These are phyloP conservation scores for Cardamine occulta DNA, from an alignment of 345 rosid genomes.

Conservation along the genomic window DNA sequence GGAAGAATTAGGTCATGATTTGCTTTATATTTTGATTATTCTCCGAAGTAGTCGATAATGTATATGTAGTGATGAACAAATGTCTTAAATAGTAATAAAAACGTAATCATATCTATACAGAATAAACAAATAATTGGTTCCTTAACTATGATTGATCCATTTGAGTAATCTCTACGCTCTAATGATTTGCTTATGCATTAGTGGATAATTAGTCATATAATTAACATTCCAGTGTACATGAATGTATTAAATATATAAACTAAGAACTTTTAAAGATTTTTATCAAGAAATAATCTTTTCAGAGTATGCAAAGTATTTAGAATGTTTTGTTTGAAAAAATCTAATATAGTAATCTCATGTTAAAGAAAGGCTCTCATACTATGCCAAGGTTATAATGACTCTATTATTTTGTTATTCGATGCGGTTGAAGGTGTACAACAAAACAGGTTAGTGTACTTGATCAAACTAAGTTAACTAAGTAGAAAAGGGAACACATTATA, in stretches of 20 bases:
- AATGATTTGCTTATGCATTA: constrained; percentile 11
- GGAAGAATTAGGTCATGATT: constrained; percentile 44
- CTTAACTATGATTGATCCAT: constrained; percentile 34
- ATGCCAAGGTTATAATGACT: neutral
- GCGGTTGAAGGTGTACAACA: neutral
- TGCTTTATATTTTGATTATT: constrained; percentile 23
- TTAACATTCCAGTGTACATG: neutral
- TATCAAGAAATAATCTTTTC: neutral
- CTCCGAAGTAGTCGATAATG: constrained; percentile 28
- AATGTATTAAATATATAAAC: neutral
- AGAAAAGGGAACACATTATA: neutral
- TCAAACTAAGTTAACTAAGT: constrained; percentile 1
- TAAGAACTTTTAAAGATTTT: neutral
- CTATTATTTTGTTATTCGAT: neutral
- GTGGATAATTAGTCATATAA: constrained; percentile 33
- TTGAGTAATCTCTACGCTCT: constrained; percentile 24
- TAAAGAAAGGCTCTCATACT: neutral
- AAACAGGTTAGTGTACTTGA: neutral
- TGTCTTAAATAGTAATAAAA: constrained; percentile 30
- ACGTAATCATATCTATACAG: constrained; percentile 38
- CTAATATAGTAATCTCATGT: neutral
- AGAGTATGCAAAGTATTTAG: too few relatives aligned
- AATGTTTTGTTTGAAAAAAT: neutral
- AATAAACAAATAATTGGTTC: constrained; percentile 18
- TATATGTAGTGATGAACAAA: constrained; percentile 31